Evolutionary conservation across 2,329 filamentous ascomycete genomes (phyloP).

Genomic region (Colletotrichum agaves): DNA sequence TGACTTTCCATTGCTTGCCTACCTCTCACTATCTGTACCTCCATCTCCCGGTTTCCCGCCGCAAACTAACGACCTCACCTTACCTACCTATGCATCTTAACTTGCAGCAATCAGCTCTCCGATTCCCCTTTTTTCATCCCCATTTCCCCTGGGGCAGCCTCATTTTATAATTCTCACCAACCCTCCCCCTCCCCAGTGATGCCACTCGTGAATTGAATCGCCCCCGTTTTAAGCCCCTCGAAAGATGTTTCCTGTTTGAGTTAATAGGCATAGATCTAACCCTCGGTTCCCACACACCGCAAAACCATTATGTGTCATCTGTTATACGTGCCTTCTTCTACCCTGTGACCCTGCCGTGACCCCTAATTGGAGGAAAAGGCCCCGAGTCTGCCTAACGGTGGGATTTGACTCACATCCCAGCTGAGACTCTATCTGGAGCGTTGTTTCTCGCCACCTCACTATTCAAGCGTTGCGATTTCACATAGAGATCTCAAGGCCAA

Average conservation of each 20-base stretch:
- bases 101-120: background rate
- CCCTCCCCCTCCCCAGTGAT: background rate
- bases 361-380: background rate
- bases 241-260: slow-evolving; percentile 25
- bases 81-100: too few species aligned
- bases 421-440: background rate
- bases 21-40: background rate
- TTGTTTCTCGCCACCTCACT: slow-evolving; percentile 13
- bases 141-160: background rate
- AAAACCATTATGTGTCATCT: too few species aligned
- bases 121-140: background rate
- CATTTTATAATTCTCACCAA: slow-evolving; percentile 20
- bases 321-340: background rate
- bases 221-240: slow-evolving; percentile 7
- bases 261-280: background rate
- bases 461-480: background rate
- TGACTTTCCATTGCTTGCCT: background rate
- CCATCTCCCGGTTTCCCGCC: background rate
- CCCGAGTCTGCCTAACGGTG: slow-evolving; percentile 27
- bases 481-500: too few species aligned
- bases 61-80: background rate
- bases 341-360: background rate
- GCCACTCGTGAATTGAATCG: background rate
- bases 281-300: background rate
- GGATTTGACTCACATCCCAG: slow-evolving; percentile 18